Evolutionary conservation across 495 filamentous ascomycete genomes (phyloP), one percentile per base, ranked within the genome.

Genomic region (Neurospora africana): DNA sequence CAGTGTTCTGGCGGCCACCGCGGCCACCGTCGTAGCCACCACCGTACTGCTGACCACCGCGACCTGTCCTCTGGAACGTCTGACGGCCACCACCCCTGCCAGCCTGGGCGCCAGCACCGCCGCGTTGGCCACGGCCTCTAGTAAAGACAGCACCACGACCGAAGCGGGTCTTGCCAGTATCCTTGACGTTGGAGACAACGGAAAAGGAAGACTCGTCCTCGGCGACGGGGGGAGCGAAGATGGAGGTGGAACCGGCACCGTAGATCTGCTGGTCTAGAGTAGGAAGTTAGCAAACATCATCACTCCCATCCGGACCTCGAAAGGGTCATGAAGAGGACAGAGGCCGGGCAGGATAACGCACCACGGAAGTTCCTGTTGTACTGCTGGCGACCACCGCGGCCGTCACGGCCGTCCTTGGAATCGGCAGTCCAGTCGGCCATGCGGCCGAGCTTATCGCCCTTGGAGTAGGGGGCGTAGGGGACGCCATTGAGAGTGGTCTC

Each of bases 351-450:
- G 71, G 13, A 68, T 37, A 61, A 76, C 84, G 71, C 81, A 97
- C 94, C 95, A 87, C 95, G 91, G 82, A 91, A 97, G 79, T 93
- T 94, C 68, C 94, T 85, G 79, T 95, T 94, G 81, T 97, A 98
- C 73, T 92, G 91, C 78, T 93, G 90, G 77, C 95, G 84, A 68
- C 93, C 92, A 67, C 90, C 90, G 68, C 94, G 86, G 19, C 89
- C 88, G 72, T 93, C 89, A 73, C 91, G 83, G 17, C 87, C 83
- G 74, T 97, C 94, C 83, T 97, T 98, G 75, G 91, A 89, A 75
- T 97, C 95, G n/a, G 90, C 79, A 11, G 94, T 97, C 96, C 96
- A 99, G 83, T 99, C 95, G 23, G 95, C 95, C 95, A 99, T 99
- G 75, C 95, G 93, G 70, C 96, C 95, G 36, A 99, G 85, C 86